Evolutionary conservation across 257 asterid species (phyloP).

Genomic region (Ajuga chamaepitys): DNA sequence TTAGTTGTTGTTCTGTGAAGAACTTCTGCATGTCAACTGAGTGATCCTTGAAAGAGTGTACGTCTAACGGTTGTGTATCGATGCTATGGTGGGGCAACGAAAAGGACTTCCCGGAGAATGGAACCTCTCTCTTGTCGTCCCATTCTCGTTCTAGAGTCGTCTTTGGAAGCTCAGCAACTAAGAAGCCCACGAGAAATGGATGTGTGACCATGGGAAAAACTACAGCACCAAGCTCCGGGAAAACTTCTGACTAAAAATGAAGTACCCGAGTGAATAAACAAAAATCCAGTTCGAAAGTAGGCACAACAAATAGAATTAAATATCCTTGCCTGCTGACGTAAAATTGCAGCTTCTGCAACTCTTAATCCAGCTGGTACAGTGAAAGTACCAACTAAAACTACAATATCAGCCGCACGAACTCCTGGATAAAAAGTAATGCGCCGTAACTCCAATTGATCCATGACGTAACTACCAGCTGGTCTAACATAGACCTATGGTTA

Average conservation of each 20-base stretch:
- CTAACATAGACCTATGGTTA: conserved; percentile 76
- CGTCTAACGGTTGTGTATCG: conserved; percentile 36
- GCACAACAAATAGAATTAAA: neutral
- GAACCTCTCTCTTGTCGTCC: conserved; percentile 28
- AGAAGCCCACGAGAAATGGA: conserved; percentile 93
- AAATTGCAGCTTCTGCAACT: conserved; percentile 77
- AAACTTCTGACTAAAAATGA: conserved; percentile 64
- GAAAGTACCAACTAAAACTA: conserved; percentile 69
- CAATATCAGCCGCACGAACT: conserved; percentile 55
- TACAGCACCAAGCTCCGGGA: conserved; percentile 77
- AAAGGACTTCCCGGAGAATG: conserved; percentile 36
- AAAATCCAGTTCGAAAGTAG: neutral
- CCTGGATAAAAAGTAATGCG: conserved; percentile 63
- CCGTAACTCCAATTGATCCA: conserved; percentile 90
- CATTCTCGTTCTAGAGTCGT: conserved; percentile 34
- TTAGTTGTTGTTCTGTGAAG: conserved; percentile 58
- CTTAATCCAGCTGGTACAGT: conserved; percentile 75
- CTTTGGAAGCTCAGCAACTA: conserved; percentile 83
- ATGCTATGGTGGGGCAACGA: conserved; percentile 27
- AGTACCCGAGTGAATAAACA: neutral
- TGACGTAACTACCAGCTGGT: conserved; percentile 95
- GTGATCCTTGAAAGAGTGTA: conserved; percentile 31
- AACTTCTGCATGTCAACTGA: conserved; percentile 38
- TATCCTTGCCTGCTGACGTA: conserved; percentile 52
- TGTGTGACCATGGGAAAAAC: conserved; percentile 90